phyloP scores from a whole-genome alignment of 495 filamentous ascomycete species.

The Platismatia glauca region DNA sequence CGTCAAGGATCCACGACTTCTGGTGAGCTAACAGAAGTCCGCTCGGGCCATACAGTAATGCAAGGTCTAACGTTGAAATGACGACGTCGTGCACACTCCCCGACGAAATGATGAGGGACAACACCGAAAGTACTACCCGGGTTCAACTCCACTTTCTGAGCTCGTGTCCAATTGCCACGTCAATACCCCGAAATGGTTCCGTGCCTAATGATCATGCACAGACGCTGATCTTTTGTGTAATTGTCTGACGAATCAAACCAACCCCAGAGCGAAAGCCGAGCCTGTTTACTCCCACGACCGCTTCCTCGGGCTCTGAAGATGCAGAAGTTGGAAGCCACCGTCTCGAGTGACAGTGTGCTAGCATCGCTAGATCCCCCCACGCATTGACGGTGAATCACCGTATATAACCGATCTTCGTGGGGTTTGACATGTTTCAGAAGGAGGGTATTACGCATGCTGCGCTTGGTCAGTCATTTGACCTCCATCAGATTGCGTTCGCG shows the following conservation, averaged over 20 bases:
- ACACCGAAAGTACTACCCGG: background rate
- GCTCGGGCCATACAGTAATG: background rate
- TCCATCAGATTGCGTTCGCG: background rate
- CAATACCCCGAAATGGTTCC: background rate
- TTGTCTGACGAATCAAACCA: slow-evolving; percentile 2
- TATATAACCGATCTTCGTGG: background rate
- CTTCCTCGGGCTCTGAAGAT: slow-evolving; percentile 1
- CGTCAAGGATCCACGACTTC: background rate
- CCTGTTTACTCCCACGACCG: slow-evolving; percentile 8
- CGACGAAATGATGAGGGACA: background rate
- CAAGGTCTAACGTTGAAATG: background rate
- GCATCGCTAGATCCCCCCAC: background rate
- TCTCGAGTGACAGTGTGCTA: slow-evolving; percentile 10
- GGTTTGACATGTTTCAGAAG: background rate
- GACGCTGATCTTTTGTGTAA: background rate
- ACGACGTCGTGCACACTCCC: background rate
- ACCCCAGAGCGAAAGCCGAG: background rate
- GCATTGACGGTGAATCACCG: slow-evolving; percentile 4
- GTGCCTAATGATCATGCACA: background rate
- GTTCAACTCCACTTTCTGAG: background rate
- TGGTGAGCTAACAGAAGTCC: background rate
- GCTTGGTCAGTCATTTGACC: background rate
- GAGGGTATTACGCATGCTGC: background rate
- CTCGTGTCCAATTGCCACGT: slow-evolving; percentile 3
- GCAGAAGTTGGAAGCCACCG: slow-evolving; percentile 1